phyloP scores from a whole-genome alignment of 768 basidiomycete species.

The Crucibulum laeve region DNA sequence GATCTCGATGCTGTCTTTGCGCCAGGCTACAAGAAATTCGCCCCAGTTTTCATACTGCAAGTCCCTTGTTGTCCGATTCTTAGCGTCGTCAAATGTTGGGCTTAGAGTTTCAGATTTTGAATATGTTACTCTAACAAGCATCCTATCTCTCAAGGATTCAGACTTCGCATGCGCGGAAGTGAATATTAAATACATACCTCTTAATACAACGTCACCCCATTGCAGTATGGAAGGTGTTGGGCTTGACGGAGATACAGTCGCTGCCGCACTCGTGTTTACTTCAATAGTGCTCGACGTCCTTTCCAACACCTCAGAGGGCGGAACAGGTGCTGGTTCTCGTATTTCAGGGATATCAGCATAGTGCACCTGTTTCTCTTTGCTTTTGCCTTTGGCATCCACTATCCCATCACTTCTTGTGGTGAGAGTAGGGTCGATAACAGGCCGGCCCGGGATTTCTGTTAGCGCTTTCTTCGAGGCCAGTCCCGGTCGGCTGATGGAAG shows the following conservation, averaged over 20 bases:
- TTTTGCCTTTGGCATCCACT: constrained; percentile 20
- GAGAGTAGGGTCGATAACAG: background rate
- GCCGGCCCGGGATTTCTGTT: background rate
- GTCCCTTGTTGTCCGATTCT: constrained; percentile 60
- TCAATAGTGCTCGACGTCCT: constrained; percentile 52
- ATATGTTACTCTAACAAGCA: constrained; percentile 78
- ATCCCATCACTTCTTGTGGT: background rate
- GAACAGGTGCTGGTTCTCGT: constrained; percentile 28
- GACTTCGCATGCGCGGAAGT: constrained; percentile 3
- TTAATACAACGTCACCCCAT: constrained; percentile 59
- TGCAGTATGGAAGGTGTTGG: constrained; percentile 15
- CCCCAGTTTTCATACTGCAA: constrained; percentile 64
- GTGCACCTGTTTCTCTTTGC: constrained; percentile 31
- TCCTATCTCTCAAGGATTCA: constrained; percentile 59
- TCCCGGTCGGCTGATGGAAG: background rate
- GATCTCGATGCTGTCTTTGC: constrained; percentile 71
- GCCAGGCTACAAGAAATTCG: constrained; percentile 87
- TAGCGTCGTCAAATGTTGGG: constrained; percentile 57
- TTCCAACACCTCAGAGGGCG: constrained; percentile 64
- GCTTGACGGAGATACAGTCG: constrained; percentile 27
- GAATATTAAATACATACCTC: constrained; percentile 47
- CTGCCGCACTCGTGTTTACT: constrained; percentile 65
- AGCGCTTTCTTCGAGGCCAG: background rate
- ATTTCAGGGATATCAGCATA: constrained; percentile 24
- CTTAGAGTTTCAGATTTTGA: constrained; percentile 49